Base-by-base conservation (phyloP, 768 basidiomycete species). In the Mycena amicta region DNA sequence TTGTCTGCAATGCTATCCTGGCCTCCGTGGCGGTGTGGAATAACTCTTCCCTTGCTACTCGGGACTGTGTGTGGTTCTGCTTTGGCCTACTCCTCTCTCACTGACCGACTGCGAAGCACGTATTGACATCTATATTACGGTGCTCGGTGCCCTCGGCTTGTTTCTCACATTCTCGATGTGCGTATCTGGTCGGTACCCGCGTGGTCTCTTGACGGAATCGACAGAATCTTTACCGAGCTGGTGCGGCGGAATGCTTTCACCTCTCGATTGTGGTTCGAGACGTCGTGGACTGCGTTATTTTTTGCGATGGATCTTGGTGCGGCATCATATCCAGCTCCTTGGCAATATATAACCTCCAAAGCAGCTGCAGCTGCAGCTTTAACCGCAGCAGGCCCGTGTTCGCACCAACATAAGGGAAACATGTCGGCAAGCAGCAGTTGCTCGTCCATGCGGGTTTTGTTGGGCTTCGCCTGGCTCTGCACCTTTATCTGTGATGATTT, bases 11-110 rank as follows among this genome's bases (percentile, higher is more conserved):
- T 74, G 85, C 87, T 47, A 75, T 88, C 64, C 77, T 84, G 55
- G 82, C 84, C 59, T 85, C 83, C 64, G 77, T 84, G 28, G 84
- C 88, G 55, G 84, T 86, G 20, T 90, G 88, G 89, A 88, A 90
- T 71, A 68, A 82, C 43, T n/a, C n/a, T n/a, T n/a, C n/a, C n/a
- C n/a, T n/a, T n/a, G n/a, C n/a, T n/a, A n/a, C n/a, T n/a, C n/a
- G n/a, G n/a, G n/a, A n/a, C n/a, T n/a, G n/a, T n/a, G n/a, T n/a
- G n/a, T n/a, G n/a, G n/a, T n/a, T n/a, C n/a, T 39, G 13, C 53
- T 52, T 52, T 29, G 50, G 43, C 26, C 59, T 5, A 55, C 51
- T 16, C 45, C 15, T 29, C 29, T 20, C 15, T 56, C 20, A 30
- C 56, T 30, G 52, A 56, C 27, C 61, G 61, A 31, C 18, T 37